Percentiles rank a stretch among this genome's conserved stretches.
Conservation (phyloP, 108 stramenopile genomes). For the Cyclotella cryptica region DNA sequence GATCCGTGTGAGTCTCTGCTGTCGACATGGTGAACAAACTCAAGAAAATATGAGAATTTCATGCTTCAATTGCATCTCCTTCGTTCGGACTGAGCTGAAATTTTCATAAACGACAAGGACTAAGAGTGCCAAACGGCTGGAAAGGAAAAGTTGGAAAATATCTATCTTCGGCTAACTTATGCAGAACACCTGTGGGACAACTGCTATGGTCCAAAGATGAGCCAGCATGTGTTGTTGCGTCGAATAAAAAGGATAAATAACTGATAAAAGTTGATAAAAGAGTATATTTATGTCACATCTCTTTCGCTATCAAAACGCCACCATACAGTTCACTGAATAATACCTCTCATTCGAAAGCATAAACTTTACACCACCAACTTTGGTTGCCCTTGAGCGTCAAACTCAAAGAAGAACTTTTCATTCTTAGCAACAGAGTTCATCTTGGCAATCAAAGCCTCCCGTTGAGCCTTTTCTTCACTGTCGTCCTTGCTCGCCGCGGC, state of each 20-base stretch:
- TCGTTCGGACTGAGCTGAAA: too few species aligned
- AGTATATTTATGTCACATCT: slow-evolving; percentile 19
- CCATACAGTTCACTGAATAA: neutral
- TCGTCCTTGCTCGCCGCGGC: slow-evolving; percentile 74
- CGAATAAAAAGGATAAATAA: neutral
- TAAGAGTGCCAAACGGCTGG: too few species aligned
- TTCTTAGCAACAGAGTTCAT: slow-evolving; percentile 77
- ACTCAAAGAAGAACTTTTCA: slow-evolving; percentile 81
- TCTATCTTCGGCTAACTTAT: too few species aligned
- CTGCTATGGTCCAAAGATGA: too few species aligned
- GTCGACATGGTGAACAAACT: too few species aligned
- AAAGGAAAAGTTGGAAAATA: too few species aligned
- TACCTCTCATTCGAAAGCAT: neutral
- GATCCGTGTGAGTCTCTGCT: too few species aligned
- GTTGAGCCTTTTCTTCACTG: slow-evolving; percentile 65
- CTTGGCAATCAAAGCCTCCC: slow-evolving; percentile 77
- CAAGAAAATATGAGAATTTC: too few species aligned
- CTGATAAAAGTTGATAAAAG: neutral
- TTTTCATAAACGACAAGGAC: too few species aligned
- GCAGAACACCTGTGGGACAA: too few species aligned
- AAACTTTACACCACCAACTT: slow-evolving; percentile 68
- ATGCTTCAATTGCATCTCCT: too few species aligned
- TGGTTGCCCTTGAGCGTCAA: slow-evolving; percentile 73
- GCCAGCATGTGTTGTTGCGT: too few species aligned
- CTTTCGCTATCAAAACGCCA: neutral